These are phyloP conservation scores for Gomphus bonarii DNA, from an alignment of 1,284 basidiomycete genomes.

Conservation along the genomic window DNA sequence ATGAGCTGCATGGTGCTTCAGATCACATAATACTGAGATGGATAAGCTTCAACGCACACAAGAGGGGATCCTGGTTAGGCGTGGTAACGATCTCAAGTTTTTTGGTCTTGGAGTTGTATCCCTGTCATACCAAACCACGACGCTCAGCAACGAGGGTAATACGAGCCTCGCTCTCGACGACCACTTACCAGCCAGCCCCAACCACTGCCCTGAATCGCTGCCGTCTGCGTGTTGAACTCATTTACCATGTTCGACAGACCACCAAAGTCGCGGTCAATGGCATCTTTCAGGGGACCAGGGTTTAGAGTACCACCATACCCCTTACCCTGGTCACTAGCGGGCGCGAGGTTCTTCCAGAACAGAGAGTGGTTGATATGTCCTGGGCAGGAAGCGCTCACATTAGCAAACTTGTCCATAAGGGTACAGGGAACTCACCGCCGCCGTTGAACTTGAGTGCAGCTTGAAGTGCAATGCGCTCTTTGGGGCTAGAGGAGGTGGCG, in stretches of 20 bases:
- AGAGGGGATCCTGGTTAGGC: slow-evolving; percentile 92
- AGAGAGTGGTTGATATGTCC: slow-evolving; percentile 88
- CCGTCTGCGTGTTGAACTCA: slow-evolving; percentile 65
- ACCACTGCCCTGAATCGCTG: slow-evolving; percentile 91
- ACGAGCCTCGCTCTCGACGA: not conserved
- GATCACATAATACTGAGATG: slow-evolving; percentile 1
- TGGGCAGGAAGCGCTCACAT: slow-evolving; percentile 19
- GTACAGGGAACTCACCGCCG: slow-evolving; percentile 48
- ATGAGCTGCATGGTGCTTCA: slow-evolving; percentile 40
- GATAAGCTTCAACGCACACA: slow-evolving; percentile 35
- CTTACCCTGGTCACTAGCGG: slow-evolving; percentile 42
- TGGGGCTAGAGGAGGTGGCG: slow-evolving; percentile 53
- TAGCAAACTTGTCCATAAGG: not conserved
- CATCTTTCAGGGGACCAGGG: slow-evolving; percentile 69
- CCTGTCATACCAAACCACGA: slow-evolving; percentile 32
- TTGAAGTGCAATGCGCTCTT: slow-evolving; percentile 80
- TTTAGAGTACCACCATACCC: slow-evolving; percentile 56
- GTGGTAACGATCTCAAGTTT: slow-evolving; percentile 87
- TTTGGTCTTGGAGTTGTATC: slow-evolving; percentile 60
- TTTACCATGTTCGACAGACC: slow-evolving; percentile 68
- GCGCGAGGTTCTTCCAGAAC: slow-evolving; percentile 95
- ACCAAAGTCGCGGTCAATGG: slow-evolving; percentile 80
- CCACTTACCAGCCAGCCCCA: slow-evolving; percentile 90
- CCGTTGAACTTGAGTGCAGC: slow-evolving; percentile 87
- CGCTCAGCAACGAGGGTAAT: not conserved